Base-by-base conservation (phyloP, 169 alveolate genomes). In the Plasmodium coatneyi region DNA sequence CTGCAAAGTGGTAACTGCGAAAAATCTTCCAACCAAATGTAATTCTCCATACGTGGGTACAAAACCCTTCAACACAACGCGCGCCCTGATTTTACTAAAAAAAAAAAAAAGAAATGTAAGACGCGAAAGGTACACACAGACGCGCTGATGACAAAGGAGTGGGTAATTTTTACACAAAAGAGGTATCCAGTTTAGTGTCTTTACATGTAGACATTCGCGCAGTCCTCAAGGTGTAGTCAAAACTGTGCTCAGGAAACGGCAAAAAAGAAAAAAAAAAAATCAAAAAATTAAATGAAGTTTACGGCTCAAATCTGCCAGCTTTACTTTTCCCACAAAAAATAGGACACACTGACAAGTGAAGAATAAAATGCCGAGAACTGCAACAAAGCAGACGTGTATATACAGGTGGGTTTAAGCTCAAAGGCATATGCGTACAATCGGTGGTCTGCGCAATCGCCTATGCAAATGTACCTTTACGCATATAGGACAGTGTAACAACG, bases 201-300 rank as follows among this genome's bases (percentile, higher is more conserved):
- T 22, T 66, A 66, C 76, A 66, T 66, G 19, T 9, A n/a, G 36
- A 0, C 70, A 79, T 82, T 82, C 41, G 39, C 19, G 72, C 56
- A 82, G 71, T 46, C 12, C 10, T 52, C 22, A 22, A 39, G 30
- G 41, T 46, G 52, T 54, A 52, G 14, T 52, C 43, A 52, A 56
- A 82, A 56, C 14, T 16, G 60, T 30, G 76, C 66, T 36, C 25
- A 82, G 39, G 36, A 66, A 19, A 66, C 16, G 39, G 16, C 30
- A 66, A 66, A 19, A 66, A 41, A 41, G 10, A 41, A 19, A 32
- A 32, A 32, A 32, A 32, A 32, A 22, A 41, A 19, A 81, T 25
- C 36, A 82, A 82, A 82, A 52, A 34, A 28, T 28, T 79, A 36
- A 79, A 79, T 41, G 32, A 30, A 82, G 22, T 19, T 82, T 82